A percentile compares a stretch with the other conserved stretches of the same genome.
Conservation (phyloP, 345 rosid genomes). For the Aquilaria malaccensis region DNA sequence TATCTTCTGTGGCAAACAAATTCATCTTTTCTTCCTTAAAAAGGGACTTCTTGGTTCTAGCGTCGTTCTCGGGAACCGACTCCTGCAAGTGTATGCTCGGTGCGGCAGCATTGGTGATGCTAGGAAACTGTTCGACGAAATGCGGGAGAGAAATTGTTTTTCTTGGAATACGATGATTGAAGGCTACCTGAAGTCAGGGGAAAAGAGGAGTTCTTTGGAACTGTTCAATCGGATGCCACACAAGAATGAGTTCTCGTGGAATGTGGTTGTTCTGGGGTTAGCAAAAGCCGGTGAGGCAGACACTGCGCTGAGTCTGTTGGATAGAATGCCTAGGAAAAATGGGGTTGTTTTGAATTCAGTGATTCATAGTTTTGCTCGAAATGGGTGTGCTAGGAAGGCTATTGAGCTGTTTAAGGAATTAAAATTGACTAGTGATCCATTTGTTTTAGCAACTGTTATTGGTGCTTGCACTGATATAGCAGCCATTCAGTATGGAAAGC, state of each 20-base stretch:
- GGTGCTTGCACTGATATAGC: slow-evolving; percentile 52
- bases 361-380: slow-evolving; percentile 46
- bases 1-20: slow-evolving; percentile 42
- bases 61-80: slow-evolving; percentile 47
- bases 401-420: slow-evolving; percentile 46
- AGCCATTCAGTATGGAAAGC: slow-evolving; percentile 57
- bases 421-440: slow-evolving; percentile 31
- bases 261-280: slow-evolving; percentile 55
- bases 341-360: slow-evolving; percentile 47
- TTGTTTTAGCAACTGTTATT: slow-evolving; percentile 54
- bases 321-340: slow-evolving; percentile 60
- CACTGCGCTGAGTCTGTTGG: slow-evolving; percentile 47
- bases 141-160: slow-evolving; percentile 56
- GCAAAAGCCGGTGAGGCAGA: slow-evolving; percentile 46
- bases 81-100: slow-evolving; percentile 37
- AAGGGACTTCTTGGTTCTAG: slow-evolving; percentile 42
- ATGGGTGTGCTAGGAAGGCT: slow-evolving; percentile 46
- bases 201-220: slow-evolving; percentile 26
- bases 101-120: slow-evolving; percentile 37
- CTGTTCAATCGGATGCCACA: slow-evolving; percentile 48
- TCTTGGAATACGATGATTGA: slow-evolving; percentile 72
- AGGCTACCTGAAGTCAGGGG: slow-evolving; percentile 51
- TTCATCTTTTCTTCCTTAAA: slow-evolving; percentile 46
- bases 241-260: slow-evolving; percentile 63
- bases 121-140: slow-evolving; percentile 54